These are phyloP conservation scores for Russula vinacea DNA, from an alignment of 768 basidiomycete genomes.

Conservation along the genomic window DNA sequence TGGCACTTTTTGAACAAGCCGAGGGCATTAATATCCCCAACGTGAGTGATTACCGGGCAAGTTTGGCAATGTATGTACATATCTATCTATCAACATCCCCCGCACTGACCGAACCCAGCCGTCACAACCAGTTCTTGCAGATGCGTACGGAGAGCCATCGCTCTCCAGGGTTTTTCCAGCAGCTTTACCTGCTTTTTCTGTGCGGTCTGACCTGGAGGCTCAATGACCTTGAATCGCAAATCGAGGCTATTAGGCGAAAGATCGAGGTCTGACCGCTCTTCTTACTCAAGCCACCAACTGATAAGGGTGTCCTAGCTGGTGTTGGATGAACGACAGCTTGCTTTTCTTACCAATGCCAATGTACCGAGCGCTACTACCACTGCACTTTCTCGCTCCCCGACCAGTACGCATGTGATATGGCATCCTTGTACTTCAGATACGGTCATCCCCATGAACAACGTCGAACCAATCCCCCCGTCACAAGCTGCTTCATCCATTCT, in stretches of 20 bases:
- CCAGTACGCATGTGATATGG: too few species aligned
- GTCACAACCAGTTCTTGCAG: background rate
- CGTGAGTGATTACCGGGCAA: background rate
- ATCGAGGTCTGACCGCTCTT: background rate
- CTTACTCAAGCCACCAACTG: background rate
- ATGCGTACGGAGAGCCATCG: slow-evolving; percentile 10
- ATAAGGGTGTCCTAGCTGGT: background rate
- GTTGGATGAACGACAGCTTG: background rate
- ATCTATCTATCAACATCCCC: too few species aligned
- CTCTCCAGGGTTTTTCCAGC: background rate
- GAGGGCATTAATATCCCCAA: background rate
- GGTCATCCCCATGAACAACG: too few species aligned
- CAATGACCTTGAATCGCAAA: background rate
- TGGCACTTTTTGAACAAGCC: background rate
- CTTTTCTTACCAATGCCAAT: too few species aligned
- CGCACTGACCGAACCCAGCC: slow-evolving; percentile 1
- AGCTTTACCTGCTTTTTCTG: slow-evolving; percentile 1
- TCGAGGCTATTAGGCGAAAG: background rate
- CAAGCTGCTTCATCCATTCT: too few species aligned
- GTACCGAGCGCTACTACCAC: too few species aligned
- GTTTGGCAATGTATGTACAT: slow-evolving; percentile 2
- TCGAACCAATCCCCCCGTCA: too few species aligned
- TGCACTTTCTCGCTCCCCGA: too few species aligned
- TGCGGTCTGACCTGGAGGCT: slow-evolving; percentile 8
- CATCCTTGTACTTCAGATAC: too few species aligned